phyloP scores from a whole-genome alignment of 805 yeast genomes.

The Myxozyma sirexii region DNA sequence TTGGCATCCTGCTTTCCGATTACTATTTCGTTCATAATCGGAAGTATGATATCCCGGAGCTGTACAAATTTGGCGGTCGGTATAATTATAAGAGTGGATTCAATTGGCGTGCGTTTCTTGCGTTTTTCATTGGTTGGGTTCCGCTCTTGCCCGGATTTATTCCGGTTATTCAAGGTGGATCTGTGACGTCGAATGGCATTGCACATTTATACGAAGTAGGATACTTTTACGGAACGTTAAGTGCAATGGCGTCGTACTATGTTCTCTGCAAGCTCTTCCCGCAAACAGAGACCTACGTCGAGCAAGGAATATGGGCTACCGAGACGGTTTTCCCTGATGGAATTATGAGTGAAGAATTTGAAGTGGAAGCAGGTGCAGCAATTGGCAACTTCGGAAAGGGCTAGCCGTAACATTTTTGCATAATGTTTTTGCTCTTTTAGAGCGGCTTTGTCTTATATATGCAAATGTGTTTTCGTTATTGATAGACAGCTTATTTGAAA shows the following conservation, averaged over 20 bases:
- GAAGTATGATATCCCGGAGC: constrained; percentile 27
- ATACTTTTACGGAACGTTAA: constrained; percentile 34
- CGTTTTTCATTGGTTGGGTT: constrained; percentile 40
- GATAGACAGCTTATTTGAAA: too few species aligned
- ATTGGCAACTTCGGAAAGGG: constrained; percentile 6
- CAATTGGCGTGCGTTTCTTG: constrained; percentile 49
- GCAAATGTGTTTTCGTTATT: too few species aligned
- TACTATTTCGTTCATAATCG: constrained; percentile 44
- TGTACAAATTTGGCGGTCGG: constrained; percentile 43
- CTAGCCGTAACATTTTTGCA: background rate
- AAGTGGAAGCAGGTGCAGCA: constrained; percentile 4
- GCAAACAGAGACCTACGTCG: constrained; percentile 28
- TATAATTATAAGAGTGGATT: constrained; percentile 47
- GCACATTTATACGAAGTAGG: constrained; percentile 36
- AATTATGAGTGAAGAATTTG: constrained; percentile 9
- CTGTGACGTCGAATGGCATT: constrained; percentile 20
- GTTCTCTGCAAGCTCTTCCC: constrained; percentile 27
- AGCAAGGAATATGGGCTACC: constrained; percentile 16
- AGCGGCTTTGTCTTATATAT: background rate
- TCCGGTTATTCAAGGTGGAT: constrained; percentile 32
- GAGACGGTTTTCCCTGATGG: constrained; percentile 10
- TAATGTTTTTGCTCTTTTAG: too few species aligned
- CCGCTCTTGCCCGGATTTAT: constrained; percentile 39
- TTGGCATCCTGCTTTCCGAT: constrained; percentile 47
- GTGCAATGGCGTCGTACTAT: constrained; percentile 31